Evolutionary conservation across 1,284 basidiomycete genomes (phyloP), one percentile per base, ranked within the genome.

Genomic region (Mycosarcoma maydis): DNA sequence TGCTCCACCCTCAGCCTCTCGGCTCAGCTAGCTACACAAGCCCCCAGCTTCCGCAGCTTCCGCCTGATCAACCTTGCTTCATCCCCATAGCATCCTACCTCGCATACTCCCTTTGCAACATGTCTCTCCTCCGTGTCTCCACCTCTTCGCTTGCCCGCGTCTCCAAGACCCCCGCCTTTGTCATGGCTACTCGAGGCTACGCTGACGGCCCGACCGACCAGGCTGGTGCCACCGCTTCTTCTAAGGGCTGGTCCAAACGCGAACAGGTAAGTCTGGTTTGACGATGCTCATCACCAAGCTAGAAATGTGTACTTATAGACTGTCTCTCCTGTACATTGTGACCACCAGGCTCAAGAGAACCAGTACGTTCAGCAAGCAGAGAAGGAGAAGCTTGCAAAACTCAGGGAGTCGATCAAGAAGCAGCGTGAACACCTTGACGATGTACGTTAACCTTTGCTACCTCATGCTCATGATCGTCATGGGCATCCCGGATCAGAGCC

Each of bases 361-460:
- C 61, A 70, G 64, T 76, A 76, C 67, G 66, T 76, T 19, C 59
- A 66, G 43, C 56, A 76, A 56, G 60, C 64, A 20, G 77, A 79
- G 50, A 67, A 75, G 57, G 72, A 75, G 56, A 77, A 77, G 65
- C 77, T 79, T 47, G 49, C 47, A 27, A 73, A 76, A 55, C 68
- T 76, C 20, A 52, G 65, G 16, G 72, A 67, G 29, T 71, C 72
- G 29, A 57, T 75, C 52, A 60, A 71, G 66, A 61, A 75, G 58
- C 75, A 76, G 70, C 39, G 68, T 30, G 69, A 75, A 52, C 59
- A 73, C 42, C 72, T 76, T 30, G 67, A 73, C 19, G 50, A 75
- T 43, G 73, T 73, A 70, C 11, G 73, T 75, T 30, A 7, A 13
- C 16, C 10, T 4, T 16, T n/a, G 29, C 29, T 30, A 14, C 14